Conservation (phyloP, 1,284 basidiomycete species). For the Moniliophthora roreri region DNA sequence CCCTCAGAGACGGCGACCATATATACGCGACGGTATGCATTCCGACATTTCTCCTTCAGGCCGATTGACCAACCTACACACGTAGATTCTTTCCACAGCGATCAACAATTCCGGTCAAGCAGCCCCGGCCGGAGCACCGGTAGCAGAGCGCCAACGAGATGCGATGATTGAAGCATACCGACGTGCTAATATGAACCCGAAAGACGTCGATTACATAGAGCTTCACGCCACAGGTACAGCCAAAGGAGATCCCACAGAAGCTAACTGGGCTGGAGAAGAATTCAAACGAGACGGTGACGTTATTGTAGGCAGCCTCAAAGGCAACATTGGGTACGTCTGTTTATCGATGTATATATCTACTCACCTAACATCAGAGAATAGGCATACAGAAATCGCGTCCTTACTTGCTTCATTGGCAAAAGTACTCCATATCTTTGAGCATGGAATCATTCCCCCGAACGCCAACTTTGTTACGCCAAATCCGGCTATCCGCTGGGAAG, state of each 20-base stretch:
- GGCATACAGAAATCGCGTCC: constrained; percentile 40
- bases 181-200: constrained; percentile 24
- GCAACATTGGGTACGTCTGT: constrained; percentile 34
- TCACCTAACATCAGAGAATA: constrained; percentile 12
- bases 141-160: constrained; percentile 27
- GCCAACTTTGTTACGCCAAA: constrained; percentile 35
- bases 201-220: constrained; percentile 43
- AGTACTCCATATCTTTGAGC: constrained; percentile 37
- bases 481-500: constrained; percentile 38
- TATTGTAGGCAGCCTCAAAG: constrained; percentile 37
- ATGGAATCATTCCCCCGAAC: constrained; percentile 36
- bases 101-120: constrained; percentile 31
- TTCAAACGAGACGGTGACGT: constrained; percentile 29
- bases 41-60: background rate
- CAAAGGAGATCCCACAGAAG: constrained; percentile 44
- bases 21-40: constrained; percentile 25
- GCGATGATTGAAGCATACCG: constrained; percentile 33
- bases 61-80: background rate
- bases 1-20: constrained; percentile 25
- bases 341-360: background rate
- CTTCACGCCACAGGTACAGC: constrained; percentile 46
- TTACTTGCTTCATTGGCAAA: constrained; percentile 42
- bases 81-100: constrained; percentile 34
- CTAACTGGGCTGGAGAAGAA: constrained; percentile 38
- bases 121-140: constrained; percentile 31